Percentiles rank a stretch among this genome's conserved stretches.
Conservation (phyloP, 208 protist genomes). For the Naegleria fowleri region DNA sequence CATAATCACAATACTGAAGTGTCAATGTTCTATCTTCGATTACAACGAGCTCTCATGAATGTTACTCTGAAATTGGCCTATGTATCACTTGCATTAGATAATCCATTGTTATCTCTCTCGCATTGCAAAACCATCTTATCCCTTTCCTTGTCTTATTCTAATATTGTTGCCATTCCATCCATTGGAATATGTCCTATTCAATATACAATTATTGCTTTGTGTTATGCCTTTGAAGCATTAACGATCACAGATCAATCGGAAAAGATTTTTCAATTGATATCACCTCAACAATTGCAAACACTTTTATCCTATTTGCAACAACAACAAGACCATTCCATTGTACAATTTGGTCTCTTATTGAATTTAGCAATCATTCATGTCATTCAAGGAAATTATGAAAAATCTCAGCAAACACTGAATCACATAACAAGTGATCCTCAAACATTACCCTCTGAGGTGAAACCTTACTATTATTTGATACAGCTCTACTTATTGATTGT, state of each 20-base stretch:
- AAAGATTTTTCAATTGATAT: background rate
- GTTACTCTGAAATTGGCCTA: background rate
- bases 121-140: background rate
- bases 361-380: background rate
- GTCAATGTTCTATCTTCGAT: background rate
- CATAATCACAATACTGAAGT: background rate
- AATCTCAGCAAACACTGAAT: background rate
- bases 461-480: background rate
- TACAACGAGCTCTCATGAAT: background rate
- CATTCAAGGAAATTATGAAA: background rate
- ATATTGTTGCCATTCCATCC: background rate
- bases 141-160: background rate
- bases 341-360: background rate
- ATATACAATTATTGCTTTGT: background rate
- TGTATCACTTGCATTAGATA: background rate
- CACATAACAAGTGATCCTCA: background rate
- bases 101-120: background rate
- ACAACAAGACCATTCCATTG: background rate
- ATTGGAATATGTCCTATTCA: background rate
- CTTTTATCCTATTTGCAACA: background rate
- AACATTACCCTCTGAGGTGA: background rate
- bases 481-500: background rate
- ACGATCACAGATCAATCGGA: background rate
- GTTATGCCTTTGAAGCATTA: conserved; percentile 1
- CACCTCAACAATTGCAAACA: background rate